These are phyloP conservation scores for Daldinia vernicosa DNA, from an alignment of 495 filamentous ascomycete genomes.

Conservation along the genomic window DNA sequence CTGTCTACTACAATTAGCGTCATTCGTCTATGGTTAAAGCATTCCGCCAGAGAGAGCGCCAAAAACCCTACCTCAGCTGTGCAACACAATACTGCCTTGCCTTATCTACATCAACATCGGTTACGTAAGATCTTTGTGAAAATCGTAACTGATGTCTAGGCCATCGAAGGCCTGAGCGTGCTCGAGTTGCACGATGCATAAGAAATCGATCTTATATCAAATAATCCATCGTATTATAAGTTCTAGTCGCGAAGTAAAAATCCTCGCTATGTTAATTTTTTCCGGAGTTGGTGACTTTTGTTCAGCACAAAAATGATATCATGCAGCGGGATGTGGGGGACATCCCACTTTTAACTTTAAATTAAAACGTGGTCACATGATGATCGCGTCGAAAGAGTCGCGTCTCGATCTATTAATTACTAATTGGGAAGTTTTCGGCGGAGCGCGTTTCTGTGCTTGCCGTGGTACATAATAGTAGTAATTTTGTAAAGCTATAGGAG, in stretches of 20 bases:
- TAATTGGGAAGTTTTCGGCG: slow-evolving; percentile 22
- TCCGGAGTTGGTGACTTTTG: neutral
- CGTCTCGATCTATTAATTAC: slow-evolving; percentile 36
- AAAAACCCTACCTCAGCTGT: slow-evolving; percentile 53
- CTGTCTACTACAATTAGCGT: slow-evolving; percentile 61
- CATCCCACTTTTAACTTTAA: slow-evolving; percentile 16
- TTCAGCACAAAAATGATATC: slow-evolving; percentile 27
- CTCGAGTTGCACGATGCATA: slow-evolving; percentile 44
- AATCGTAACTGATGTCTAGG: slow-evolving; percentile 24
- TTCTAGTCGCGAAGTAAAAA: neutral
- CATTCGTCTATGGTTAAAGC: neutral
- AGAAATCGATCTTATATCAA: slow-evolving; percentile 27
- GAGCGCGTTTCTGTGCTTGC: slow-evolving; percentile 21
- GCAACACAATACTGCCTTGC: slow-evolving; percentile 60
- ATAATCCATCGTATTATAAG: slow-evolving; percentile 25
- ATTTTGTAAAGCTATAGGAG: neutral
- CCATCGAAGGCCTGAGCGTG: slow-evolving; percentile 37
- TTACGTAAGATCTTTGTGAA: slow-evolving; percentile 41
- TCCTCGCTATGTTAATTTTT: neutral
- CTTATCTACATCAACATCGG: slow-evolving; percentile 53
- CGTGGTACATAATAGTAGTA: neutral
- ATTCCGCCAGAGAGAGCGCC: neutral
- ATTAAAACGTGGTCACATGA: slow-evolving; percentile 43
- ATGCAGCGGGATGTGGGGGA: slow-evolving; percentile 18
- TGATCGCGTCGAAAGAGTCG: slow-evolving; percentile 28